A percentile compares a stretch with the other conserved stretches of the same genome.
Evolutionary conservation across 495 filamentous ascomycete species (phyloP).

Genomic region (Penicillium coffeae): DNA sequence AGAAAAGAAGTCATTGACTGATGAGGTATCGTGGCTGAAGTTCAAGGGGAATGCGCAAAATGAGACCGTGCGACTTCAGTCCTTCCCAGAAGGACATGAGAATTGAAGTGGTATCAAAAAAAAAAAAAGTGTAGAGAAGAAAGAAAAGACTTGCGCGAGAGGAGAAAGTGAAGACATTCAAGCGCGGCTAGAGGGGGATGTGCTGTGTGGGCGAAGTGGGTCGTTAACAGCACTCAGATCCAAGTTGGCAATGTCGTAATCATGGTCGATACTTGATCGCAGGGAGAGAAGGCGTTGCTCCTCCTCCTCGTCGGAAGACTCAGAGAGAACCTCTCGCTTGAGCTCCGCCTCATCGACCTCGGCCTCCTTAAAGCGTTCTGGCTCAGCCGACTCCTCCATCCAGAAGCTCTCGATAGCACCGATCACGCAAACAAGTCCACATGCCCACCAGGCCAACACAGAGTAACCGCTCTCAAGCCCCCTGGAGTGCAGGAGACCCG

Average conservation of each 20-base stretch:
- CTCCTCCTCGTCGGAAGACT: slow-evolving; percentile 29
- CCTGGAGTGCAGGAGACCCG: slow-evolving; percentile 76
- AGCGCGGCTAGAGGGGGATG: slow-evolving; percentile 3
- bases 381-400: slow-evolving; percentile 43
- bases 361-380: slow-evolving; percentile 23
- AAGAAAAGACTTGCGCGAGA: background rate
- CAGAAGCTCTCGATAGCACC: slow-evolving; percentile 61
- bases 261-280: slow-evolving; percentile 39
- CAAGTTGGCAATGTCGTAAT: slow-evolving; percentile 30
- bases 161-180: background rate
- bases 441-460: slow-evolving; percentile 89
- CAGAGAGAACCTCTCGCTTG: slow-evolving; percentile 23
- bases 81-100: slow-evolving; percentile 17
- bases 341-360: slow-evolving; percentile 24
- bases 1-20: slow-evolving; percentile 13
- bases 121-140: background rate
- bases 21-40: slow-evolving; percentile 17
- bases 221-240: slow-evolving; percentile 12
- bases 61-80: slow-evolving; percentile 6
- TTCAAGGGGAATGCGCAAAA: slow-evolving; percentile 2
- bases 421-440: slow-evolving; percentile 66
- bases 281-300: slow-evolving; percentile 41
- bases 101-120: slow-evolving; percentile 1
- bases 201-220: slow-evolving; percentile 2
- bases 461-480: slow-evolving; percentile 77